These are phyloP conservation scores for Echites panduratus DNA, from an alignment of 257 asterid species.

Conservation along the genomic window DNA sequence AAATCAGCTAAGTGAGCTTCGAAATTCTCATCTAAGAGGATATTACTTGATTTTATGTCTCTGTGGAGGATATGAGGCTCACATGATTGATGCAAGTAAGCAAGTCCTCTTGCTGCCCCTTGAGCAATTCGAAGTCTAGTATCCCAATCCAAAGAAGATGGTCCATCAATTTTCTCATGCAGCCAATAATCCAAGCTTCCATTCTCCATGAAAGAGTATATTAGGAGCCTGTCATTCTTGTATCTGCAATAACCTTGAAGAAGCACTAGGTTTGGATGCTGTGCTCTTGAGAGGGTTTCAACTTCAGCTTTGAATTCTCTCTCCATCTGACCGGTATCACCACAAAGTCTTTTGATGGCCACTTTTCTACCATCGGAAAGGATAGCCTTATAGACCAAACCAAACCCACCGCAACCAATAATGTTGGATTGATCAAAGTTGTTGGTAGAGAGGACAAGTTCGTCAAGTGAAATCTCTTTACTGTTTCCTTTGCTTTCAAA, in stretches of 20 bases:
- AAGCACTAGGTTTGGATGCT: slow-evolving; percentile 67
- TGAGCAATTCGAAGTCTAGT: slow-evolving; percentile 52
- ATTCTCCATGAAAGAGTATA: slow-evolving; percentile 82
- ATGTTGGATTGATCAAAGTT: slow-evolving; percentile 68
- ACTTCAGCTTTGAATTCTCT: slow-evolving; percentile 78
- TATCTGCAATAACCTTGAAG: slow-evolving; percentile 74
- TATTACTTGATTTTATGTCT: slow-evolving; percentile 79
- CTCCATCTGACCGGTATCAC: slow-evolving; percentile 65
- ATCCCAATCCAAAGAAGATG: slow-evolving; percentile 58
- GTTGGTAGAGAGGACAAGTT: slow-evolving; percentile 54
- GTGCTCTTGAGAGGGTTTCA: slow-evolving; percentile 68
- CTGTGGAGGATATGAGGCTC: slow-evolving; percentile 77
- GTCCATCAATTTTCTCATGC: slow-evolving; percentile 62
- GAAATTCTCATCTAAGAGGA: slow-evolving; percentile 53
- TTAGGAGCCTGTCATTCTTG: slow-evolving; percentile 55
- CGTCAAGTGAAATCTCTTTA: slow-evolving; percentile 46
- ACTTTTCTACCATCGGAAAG: slow-evolving; percentile 60
- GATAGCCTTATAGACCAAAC: slow-evolving; percentile 67
- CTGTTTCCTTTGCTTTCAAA: slow-evolving; percentile 45
- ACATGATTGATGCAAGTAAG: slow-evolving; percentile 68
- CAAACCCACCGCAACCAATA: slow-evolving; percentile 87
- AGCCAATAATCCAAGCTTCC: slow-evolving; percentile 87
- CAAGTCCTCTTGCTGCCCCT: slow-evolving; percentile 73
- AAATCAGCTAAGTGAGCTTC: slow-evolving; percentile 83
- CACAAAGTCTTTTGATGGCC: slow-evolving; percentile 74